A percentile compares a stretch with the other conserved stretches of the same genome.
phyloP scores from a whole-genome alignment of 2,329 filamentous ascomycete genomes.

The Trichoderma cornu-damae region DNA sequence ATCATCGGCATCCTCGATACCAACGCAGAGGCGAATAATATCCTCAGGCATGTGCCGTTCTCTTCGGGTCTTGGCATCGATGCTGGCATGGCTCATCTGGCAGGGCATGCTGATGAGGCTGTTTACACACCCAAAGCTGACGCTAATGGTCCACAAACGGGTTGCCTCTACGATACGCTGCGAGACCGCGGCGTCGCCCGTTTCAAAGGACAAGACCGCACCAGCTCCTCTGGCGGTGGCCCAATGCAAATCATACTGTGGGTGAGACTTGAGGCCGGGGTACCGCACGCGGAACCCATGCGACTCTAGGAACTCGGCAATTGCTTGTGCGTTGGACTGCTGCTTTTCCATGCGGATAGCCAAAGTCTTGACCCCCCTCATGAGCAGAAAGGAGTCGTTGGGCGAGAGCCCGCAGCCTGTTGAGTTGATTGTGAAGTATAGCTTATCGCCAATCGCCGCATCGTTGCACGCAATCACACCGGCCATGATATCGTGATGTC shows the following conservation, averaged over 20 bases:
- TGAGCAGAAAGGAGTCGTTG: constrained; percentile 92
- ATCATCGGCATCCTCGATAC: constrained; percentile 90
- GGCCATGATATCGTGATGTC: constrained; percentile 98
- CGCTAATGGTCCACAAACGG: constrained; percentile 87
- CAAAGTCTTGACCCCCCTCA: constrained; percentile 93
- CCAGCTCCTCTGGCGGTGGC: constrained; percentile 91
- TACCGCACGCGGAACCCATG: constrained; percentile 94
- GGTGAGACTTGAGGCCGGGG: constrained; percentile 87
- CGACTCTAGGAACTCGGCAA: constrained; percentile 85
- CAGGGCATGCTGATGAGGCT: constrained; percentile 99
- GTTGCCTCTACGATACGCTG: constrained; percentile 93
- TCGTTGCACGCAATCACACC: constrained; percentile 93
- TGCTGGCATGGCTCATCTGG: constrained; percentile 98
- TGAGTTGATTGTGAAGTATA: constrained; percentile 96
- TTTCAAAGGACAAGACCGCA: constrained; percentile 93
- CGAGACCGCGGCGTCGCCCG: constrained; percentile 74
- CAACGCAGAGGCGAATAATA: constrained; percentile 90
- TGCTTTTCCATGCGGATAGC: constrained; percentile 99
- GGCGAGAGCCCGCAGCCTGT: constrained; percentile 91
- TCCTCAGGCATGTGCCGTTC: constrained; percentile 94
- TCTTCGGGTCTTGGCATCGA: constrained; percentile 86
- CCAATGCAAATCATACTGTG: constrained; percentile 94
- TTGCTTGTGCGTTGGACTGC: constrained; percentile 82
- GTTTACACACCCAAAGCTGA: constrained; percentile 97
- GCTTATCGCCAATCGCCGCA: constrained; percentile 70